A percentile compares a stretch with the other conserved stretches of the same genome.
phyloP scores from a whole-genome alignment of 1,139 yeast species.

The Geotrichum bryndzae region DNA sequence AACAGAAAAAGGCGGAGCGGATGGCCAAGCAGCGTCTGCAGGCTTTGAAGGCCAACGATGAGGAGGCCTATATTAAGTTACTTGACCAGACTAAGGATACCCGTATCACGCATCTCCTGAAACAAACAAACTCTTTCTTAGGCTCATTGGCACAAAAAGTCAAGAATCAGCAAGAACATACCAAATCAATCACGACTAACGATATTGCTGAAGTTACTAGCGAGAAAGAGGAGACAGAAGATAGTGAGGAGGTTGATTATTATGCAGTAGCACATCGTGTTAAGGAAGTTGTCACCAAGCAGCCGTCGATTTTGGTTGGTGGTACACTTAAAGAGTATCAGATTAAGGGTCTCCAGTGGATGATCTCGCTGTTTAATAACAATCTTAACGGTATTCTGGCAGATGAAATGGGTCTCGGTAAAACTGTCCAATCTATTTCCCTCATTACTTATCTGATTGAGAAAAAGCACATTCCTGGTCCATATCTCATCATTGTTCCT shows the following conservation, averaged over 20 bases:
- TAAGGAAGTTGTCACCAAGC: slow-evolving; percentile 72
- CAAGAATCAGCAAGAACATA: slow-evolving; percentile 61
- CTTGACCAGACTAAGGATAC: slow-evolving; percentile 96
- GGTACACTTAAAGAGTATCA: slow-evolving; percentile 92
- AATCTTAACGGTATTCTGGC: slow-evolving; percentile 92
- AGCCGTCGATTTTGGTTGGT: slow-evolving; percentile 84
- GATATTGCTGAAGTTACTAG: slow-evolving; percentile 37
- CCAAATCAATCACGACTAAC: slow-evolving; percentile 26
- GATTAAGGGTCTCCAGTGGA: slow-evolving; percentile 91
- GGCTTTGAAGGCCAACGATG: slow-evolving; percentile 96
- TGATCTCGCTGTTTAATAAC: slow-evolving; percentile 89
- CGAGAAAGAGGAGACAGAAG: slow-evolving; percentile 31
- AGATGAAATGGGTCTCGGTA: slow-evolving; percentile 90
- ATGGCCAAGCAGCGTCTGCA: slow-evolving; percentile 96
- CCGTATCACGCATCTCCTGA: slow-evolving; percentile 88
- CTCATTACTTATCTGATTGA: slow-evolving; percentile 70
- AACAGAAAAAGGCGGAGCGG: slow-evolving; percentile 75
- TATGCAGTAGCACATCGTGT: slow-evolving; percentile 90
- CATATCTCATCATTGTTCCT: slow-evolving; percentile 86
- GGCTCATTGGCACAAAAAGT: slow-evolving; percentile 90
- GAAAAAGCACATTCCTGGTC: slow-evolving; percentile 49
- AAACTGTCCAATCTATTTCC: slow-evolving; percentile 79
- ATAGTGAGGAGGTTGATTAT: slow-evolving; percentile 57
- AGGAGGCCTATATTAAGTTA: slow-evolving; percentile 90
- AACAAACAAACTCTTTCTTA: slow-evolving; percentile 84